phyloP scores from a whole-genome alignment of 169 alveolate species.

The Plasmodium fragile region DNA sequence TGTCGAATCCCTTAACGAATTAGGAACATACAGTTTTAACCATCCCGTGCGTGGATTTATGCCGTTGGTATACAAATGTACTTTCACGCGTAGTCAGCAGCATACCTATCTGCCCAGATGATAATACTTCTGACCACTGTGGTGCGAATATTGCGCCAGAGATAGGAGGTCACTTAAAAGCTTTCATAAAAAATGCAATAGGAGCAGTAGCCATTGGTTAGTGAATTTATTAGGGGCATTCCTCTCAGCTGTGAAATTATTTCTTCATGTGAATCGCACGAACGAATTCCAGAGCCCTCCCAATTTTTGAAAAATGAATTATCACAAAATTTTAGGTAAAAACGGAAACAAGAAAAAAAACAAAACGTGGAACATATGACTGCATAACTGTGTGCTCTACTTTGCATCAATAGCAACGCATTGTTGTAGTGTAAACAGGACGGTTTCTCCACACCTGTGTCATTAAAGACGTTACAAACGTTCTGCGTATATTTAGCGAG shows the following conservation, averaged over 20 bases:
- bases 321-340: conserved; percentile 75
- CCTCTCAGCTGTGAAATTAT: background rate
- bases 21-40: background rate
- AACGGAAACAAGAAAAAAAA: background rate
- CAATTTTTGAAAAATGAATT: conserved; percentile 58
- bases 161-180: background rate
- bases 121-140: background rate
- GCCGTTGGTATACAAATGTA: background rate
- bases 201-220: background rate
- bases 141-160: background rate
- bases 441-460: background rate
- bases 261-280: background rate
- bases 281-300: conserved; percentile 14
- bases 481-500: background rate
- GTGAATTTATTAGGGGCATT: background rate
- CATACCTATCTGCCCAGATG: background rate
- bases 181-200: conserved; percentile 16
- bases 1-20: background rate
- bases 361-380: background rate
- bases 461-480: background rate
- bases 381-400: background rate
- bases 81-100: background rate
- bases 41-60: background rate
- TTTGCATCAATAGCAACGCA: background rate
- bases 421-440: background rate